Percentiles rank a stretch among this genome's conserved stretches.
Conservation (phyloP, 2,329 filamentous ascomycete species). For the Microascus cirrosus region DNA sequence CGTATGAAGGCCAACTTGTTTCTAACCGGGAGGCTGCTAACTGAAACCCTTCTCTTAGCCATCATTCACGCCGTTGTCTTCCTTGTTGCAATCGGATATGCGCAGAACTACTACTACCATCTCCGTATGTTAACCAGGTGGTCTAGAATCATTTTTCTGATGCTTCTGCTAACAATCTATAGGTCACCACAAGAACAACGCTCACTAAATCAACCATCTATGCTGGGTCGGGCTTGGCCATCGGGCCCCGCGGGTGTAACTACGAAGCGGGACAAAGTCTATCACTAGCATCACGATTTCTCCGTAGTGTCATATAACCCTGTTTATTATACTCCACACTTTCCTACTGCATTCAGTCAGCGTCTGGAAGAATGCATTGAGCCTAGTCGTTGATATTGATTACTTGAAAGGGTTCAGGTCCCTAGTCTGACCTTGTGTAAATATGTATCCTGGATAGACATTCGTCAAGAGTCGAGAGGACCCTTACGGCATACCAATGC, state of each 20-base stretch:
- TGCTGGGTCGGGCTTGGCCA: background rate
- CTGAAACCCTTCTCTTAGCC: conserved; percentile 40
- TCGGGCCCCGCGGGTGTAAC: conserved; percentile 9
- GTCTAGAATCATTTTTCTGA: conserved; percentile 1
- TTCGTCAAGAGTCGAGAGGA: background rate
- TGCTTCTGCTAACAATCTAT: conserved; percentile 10
- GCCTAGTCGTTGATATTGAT: background rate
- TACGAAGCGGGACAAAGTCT: conserved; percentile 2
- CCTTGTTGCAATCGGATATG: conserved; percentile 77
- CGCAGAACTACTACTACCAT: conserved; percentile 99
- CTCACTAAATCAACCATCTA: conserved; percentile 58
- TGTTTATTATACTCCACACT: background rate
- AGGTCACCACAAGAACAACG: conserved; percentile 99
- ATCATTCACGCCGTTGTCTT: conserved; percentile 76
- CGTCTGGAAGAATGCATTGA: background rate
- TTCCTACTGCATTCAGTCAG: background rate
- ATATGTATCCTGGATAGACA: background rate
- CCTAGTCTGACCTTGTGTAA: background rate
- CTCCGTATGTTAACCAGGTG: conserved; percentile 60
- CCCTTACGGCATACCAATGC: background rate
- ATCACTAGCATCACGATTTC: background rate
- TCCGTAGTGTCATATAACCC: background rate
- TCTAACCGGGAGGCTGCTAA: conserved; percentile 14
- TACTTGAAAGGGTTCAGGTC: background rate
- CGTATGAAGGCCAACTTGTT: conserved; percentile 48